Percentiles rank a stretch among this genome's conserved stretches.
phyloP scores from a whole-genome alignment of 139 green algal genomes.

The Ulvella scutata region DNA sequence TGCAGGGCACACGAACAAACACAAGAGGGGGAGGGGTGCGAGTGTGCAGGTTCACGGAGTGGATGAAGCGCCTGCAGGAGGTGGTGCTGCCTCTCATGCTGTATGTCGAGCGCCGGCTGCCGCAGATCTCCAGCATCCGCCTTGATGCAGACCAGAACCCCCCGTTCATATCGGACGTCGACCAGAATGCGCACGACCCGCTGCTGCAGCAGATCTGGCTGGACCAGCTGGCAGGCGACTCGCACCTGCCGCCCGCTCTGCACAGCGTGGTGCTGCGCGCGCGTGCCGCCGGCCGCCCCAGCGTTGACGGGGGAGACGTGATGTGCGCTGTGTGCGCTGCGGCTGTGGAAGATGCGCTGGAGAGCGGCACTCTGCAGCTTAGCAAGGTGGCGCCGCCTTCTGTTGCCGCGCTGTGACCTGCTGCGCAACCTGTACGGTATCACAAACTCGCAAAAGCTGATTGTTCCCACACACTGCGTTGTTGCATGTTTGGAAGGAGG shows the following conservation, averaged over 20 bases:
- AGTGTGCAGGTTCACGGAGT: background rate
- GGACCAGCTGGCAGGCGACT: background rate
- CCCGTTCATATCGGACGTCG: background rate
- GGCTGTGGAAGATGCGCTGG: background rate
- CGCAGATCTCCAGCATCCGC: background rate
- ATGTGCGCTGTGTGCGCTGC: background rate
- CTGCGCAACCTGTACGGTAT: no score
- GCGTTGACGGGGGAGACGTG: background rate
- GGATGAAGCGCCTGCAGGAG: background rate
- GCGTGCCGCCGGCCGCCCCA: background rate
- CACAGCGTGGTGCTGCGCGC: background rate
- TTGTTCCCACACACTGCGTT: no score
- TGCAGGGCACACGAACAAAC: no score
- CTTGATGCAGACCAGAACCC: background rate
- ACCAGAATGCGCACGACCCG: background rate
- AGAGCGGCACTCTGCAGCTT: background rate
- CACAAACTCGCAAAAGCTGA: no score
- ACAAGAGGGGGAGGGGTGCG: no score
- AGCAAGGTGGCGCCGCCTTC: background rate
- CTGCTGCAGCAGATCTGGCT: background rate
- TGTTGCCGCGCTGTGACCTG: no score
- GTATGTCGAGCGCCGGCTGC: background rate
- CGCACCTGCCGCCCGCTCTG: background rate
- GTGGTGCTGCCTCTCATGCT: background rate
- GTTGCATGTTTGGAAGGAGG: no score